These are phyloP conservation scores for Lipomyces chichibuensis DNA, from an alignment of 805 yeast species.

Conservation along the genomic window DNA sequence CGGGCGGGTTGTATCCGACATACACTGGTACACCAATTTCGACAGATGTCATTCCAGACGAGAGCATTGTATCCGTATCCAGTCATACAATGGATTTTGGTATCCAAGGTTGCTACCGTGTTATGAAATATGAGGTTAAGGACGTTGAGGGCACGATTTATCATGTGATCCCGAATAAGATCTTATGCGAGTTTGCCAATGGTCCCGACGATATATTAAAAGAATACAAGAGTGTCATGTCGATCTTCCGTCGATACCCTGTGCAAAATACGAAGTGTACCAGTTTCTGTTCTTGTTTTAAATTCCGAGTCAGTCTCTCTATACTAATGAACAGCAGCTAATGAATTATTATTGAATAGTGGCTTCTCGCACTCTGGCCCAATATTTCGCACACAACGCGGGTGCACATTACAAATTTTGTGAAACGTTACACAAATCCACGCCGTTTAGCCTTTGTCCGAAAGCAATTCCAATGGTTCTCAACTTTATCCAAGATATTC, in stretches of 20 bases:
- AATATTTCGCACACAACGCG: constrained; percentile 9
- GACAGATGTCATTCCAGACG: neutral
- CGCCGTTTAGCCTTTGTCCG: constrained; percentile 4
- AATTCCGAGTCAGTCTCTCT: neutral
- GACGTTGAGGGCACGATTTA: neutral
- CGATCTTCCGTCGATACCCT: constrained; percentile 8
- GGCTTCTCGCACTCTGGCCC: constrained; percentile 2
- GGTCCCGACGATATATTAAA: constrained; percentile 4
- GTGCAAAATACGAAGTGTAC: constrained; percentile 1
- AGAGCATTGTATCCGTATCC: neutral
- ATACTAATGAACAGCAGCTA: neutral
- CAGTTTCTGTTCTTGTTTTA: neutral
- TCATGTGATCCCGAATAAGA: constrained; percentile 5
- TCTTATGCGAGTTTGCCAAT: neutral
- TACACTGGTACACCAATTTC: constrained; percentile 4
- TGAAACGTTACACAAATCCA: neutral
- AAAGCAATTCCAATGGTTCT: constrained; percentile 2
- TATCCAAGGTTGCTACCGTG: constrained; percentile 4
- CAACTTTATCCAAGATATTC: neutral
- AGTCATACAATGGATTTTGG: neutral
- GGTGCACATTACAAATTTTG: neutral
- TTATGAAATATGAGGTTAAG: neutral
- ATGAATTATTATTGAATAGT: neutral
- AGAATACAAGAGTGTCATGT: neutral
- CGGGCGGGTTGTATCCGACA: neutral